phyloP scores from a whole-genome alignment of 805 yeast genomes.

The Teunomyces funiuensis region DNA sequence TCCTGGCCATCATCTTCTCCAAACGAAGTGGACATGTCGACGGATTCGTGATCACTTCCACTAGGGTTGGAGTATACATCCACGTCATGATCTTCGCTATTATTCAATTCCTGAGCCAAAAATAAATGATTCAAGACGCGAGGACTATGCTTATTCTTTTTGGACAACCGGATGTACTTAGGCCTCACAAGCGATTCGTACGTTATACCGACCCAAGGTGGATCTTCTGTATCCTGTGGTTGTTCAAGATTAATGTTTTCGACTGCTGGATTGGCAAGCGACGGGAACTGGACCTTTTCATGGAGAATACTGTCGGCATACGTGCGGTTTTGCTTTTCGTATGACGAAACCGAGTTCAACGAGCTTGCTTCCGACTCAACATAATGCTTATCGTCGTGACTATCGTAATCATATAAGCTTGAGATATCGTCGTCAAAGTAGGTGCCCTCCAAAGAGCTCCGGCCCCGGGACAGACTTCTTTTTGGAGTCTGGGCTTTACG shows the following conservation, averaged over 20 bases:
- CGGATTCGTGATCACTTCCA: constrained; percentile 5
- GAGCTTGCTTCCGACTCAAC: constrained; percentile 1
- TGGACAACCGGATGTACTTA: constrained; percentile 52
- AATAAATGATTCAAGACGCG: constrained; percentile 52
- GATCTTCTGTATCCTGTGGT: constrained; percentile 12
- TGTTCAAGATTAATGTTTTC: constrained; percentile 5
- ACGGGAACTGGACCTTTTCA: constrained; percentile 18
- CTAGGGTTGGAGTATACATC: constrained; percentile 10
- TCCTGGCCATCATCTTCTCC: constrained; percentile 10
- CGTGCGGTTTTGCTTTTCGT: neutral
- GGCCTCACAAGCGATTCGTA: constrained; percentile 50
- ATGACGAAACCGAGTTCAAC: neutral
- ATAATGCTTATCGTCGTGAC: constrained; percentile 10
- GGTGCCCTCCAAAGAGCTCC: constrained; percentile 4
- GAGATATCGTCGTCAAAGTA: constrained; percentile 24
- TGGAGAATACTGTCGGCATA: constrained; percentile 11
- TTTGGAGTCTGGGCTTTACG: neutral
- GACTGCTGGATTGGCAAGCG: neutral
- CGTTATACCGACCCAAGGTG: constrained; percentile 35
- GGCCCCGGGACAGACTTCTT: neutral
- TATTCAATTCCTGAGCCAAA: constrained; percentile 61
- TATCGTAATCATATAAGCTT: constrained; percentile 25
- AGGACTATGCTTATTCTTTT: constrained; percentile 47
- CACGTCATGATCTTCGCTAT: constrained; percentile 6
- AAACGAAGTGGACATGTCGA: constrained; percentile 6